These are phyloP conservation scores for Tubosaeta sp. DNA, from an alignment of 768 basidiomycete species.

Conservation along the genomic window DNA sequence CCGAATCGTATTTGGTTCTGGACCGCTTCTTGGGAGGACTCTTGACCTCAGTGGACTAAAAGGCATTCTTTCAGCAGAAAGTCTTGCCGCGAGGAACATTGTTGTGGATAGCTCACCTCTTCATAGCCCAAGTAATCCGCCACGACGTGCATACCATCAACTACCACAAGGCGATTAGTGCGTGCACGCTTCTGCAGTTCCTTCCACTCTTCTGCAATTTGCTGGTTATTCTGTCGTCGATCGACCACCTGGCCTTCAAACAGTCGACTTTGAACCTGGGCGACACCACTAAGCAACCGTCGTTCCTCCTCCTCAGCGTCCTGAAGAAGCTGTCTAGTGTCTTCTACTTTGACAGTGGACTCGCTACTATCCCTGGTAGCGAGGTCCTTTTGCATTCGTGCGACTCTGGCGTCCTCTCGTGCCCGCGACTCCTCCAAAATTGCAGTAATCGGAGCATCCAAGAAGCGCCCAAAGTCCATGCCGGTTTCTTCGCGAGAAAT, in stretches of 20 bases:
- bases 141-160: conserved; percentile 35
- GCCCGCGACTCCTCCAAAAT: conserved; percentile 45
- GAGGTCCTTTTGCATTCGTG: conserved; percentile 42
- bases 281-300: conserved; percentile 48
- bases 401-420: conserved; percentile 40
- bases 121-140: conserved; percentile 24
- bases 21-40: conserved; percentile 29
- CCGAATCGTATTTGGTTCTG: conserved; percentile 40
- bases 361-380: conserved; percentile 9
- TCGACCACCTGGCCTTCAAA: conserved; percentile 50
- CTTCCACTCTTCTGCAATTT: conserved; percentile 46
- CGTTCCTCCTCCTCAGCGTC: conserved; percentile 54
- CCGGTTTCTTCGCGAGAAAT: conserved; percentile 38
- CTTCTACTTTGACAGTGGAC: conserved; percentile 13
- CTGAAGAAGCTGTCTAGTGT: conserved; percentile 28
- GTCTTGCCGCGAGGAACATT: neutral
- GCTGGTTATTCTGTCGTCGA: conserved; percentile 32
- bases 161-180: conserved; percentile 35
- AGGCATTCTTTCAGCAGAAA: conserved; percentile 7
- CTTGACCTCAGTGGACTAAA: conserved; percentile 14
- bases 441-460: conserved; percentile 39
- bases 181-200: conserved; percentile 43
- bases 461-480: conserved; percentile 41
- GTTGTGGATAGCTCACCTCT: conserved; percentile 21
- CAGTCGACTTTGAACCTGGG: conserved; percentile 52